Evolutionary conservation across 768 basidiomycete species (phyloP).

Genomic region (Strobilomyces confusus): DNA sequence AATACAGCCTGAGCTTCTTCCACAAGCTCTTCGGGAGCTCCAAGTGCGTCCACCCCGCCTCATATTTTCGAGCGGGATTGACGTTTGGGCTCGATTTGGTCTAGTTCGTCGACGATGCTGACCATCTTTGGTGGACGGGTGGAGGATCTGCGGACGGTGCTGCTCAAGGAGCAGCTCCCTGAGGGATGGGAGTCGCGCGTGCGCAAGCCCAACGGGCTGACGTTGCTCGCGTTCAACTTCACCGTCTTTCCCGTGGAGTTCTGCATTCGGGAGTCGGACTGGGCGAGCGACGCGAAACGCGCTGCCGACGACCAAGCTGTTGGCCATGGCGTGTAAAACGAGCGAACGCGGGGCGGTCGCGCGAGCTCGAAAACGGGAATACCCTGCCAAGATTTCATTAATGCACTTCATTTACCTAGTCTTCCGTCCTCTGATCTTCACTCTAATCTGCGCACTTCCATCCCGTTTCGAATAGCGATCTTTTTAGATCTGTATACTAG

Average conservation of each 20-base stretch:
- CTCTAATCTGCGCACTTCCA: not conserved
- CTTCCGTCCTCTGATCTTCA: not conserved
- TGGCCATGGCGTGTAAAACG: not conserved
- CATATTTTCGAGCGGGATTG: too few species aligned
- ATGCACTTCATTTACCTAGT: not conserved
- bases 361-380: not conserved
- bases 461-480: not conserved
- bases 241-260: conserved; percentile 25
- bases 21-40: conserved; percentile 68
- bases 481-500: not conserved
- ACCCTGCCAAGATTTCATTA: not conserved
- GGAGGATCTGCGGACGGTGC: conserved; percentile 47
- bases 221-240: conserved; percentile 52
- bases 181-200: conserved; percentile 67
- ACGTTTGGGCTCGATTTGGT: not conserved
- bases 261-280: conserved; percentile 19
- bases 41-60: conserved; percentile 68
- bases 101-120: conserved; percentile 63
- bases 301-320: not conserved
- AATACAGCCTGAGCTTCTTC: conserved; percentile 46
- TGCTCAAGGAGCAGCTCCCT: conserved; percentile 67
- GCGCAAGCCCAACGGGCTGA: conserved; percentile 53
- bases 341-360: not conserved
- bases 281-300: conserved; percentile 8
- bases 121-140: conserved; percentile 66